phyloP scores from a whole-genome alignment of 2,329 filamentous ascomycete genomes.

The Monilinia aucupariae region DNA sequence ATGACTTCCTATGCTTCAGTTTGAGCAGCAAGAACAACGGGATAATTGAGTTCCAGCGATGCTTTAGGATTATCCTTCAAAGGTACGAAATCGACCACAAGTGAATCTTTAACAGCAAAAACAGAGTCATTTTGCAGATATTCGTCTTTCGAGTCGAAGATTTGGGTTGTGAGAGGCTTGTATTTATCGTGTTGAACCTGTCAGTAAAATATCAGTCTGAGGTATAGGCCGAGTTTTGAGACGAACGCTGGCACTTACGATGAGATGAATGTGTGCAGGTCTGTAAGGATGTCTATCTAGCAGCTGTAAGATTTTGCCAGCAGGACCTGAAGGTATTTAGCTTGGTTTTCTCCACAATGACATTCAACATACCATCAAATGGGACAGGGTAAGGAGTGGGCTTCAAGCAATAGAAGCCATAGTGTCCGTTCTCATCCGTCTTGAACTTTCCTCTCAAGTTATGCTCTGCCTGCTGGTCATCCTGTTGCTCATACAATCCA shows the following conservation, averaged over 20 bases:
- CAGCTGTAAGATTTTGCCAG: constrained; percentile 51
- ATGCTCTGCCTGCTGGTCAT: constrained; percentile 53
- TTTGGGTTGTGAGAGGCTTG: constrained; percentile 68
- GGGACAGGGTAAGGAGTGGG: constrained; percentile 40
- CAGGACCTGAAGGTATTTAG: constrained; percentile 41
- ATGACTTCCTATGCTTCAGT: not conserved
- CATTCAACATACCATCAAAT: constrained; percentile 28
- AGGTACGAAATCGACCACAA: constrained; percentile 47
- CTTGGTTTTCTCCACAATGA: not conserved
- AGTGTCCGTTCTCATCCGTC: constrained; percentile 52
- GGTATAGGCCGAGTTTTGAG: not conserved
- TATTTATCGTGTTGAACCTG: constrained; percentile 39
- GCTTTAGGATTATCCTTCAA: constrained; percentile 37
- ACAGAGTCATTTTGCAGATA: constrained; percentile 52
- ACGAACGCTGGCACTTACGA: constrained; percentile 39
- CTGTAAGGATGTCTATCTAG: constrained; percentile 57
- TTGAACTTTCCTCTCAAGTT: constrained; percentile 59
- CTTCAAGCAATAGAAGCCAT: constrained; percentile 46
- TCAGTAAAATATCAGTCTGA: not conserved
- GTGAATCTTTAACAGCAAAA: constrained; percentile 50
- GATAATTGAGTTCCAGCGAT: constrained; percentile 34
- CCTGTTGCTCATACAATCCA: constrained; percentile 54
- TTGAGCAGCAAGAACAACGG: constrained; percentile 23
- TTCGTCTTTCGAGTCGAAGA: constrained; percentile 64
- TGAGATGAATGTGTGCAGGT: constrained; percentile 59